Conservation (phyloP, 805 yeast species). For the Metschnikowia borealis region DNA sequence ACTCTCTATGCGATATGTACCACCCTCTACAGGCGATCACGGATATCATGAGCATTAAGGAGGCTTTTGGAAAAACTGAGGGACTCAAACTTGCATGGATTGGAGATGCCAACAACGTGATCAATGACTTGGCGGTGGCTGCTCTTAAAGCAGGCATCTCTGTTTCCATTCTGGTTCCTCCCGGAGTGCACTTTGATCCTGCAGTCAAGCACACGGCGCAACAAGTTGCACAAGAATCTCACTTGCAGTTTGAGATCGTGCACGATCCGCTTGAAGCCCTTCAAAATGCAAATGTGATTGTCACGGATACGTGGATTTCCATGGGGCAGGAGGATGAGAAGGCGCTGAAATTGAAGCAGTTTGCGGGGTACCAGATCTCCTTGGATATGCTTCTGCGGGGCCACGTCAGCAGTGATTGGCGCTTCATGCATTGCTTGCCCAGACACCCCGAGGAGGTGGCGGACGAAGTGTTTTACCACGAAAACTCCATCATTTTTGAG, state of each 20-base stretch:
- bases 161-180: slow-evolving; percentile 81
- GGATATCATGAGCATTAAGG: slow-evolving; percentile 82
- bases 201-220: slow-evolving; percentile 53
- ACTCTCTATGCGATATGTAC: slow-evolving; percentile 86
- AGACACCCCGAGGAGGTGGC: slow-evolving; percentile 92
- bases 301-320: slow-evolving; percentile 95
- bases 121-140: slow-evolving; percentile 89
- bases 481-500: slow-evolving; percentile 76
- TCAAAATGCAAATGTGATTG: slow-evolving; percentile 71
- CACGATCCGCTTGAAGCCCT: slow-evolving; percentile 78
- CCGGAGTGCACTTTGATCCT: slow-evolving; percentile 59
- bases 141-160: slow-evolving; percentile 78
- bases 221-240: slow-evolving; percentile 37
- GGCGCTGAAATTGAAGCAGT: slow-evolving; percentile 66
- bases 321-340: slow-evolving; percentile 95
- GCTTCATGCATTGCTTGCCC: slow-evolving; percentile 97
- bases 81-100: slow-evolving; percentile 87
- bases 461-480: slow-evolving; percentile 87
- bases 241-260: slow-evolving; percentile 46
- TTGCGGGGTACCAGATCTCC: slow-evolving; percentile 83
- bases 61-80: slow-evolving; percentile 56
- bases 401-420: slow-evolving; percentile 63
- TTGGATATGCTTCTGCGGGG: slow-evolving; percentile 56
- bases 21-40: slow-evolving; percentile 97
- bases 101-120: slow-evolving; percentile 94